Base-by-base conservation (phyloP, 164 flowering plant genomes). In the Brasenia schreberi region DNA sequence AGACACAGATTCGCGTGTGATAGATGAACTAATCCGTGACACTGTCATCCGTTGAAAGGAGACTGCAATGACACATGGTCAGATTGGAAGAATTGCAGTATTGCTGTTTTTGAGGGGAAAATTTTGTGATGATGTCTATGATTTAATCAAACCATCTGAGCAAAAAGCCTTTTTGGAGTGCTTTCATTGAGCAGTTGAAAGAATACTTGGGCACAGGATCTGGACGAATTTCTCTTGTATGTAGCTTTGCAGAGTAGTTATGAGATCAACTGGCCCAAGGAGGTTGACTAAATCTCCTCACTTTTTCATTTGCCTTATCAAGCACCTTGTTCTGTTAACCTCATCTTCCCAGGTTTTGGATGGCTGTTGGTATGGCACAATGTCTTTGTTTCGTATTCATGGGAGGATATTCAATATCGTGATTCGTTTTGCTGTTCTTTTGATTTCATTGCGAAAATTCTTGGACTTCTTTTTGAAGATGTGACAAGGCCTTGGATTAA, bases 281-380 rank as follows among this genome's bases (percentile, higher is more conserved):
- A 66, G 23, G 2, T 5, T 64, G 87, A 81, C 65, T 82, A 78
- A 56, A 23, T 76, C 88, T 16, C 97, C 97, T 4, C 65, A 43
- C 62, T 81, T 81, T 75, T 86, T 77, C 67, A 42, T 87, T 59
- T 87, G 81, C 74, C 81, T 85, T 64, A 43, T 86, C 18, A 92
- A 90, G 43, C 82, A 85, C 17, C 80, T 79, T 61, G n/a, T 81
- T 67, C 64, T 84, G 27, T 56, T 79, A 73, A 76, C 71, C 12
- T 77, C 84, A 14, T 69, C 68, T 63, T 69, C 65, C 27, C 71
- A 63, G 23, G 68, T 70, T 0, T 63, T 16, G 7, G n/a, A 23
- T 18, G 60, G 61, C 39, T 60, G 4, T 39, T 69, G 80, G 63
- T 77, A 72, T 72, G 79, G 86, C 3, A 77, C 87, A 27, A 80